Evolutionary conservation across 2,329 filamentous ascomycete species (phyloP).

Genomic region (Teratosphaeria nubilosa): DNA sequence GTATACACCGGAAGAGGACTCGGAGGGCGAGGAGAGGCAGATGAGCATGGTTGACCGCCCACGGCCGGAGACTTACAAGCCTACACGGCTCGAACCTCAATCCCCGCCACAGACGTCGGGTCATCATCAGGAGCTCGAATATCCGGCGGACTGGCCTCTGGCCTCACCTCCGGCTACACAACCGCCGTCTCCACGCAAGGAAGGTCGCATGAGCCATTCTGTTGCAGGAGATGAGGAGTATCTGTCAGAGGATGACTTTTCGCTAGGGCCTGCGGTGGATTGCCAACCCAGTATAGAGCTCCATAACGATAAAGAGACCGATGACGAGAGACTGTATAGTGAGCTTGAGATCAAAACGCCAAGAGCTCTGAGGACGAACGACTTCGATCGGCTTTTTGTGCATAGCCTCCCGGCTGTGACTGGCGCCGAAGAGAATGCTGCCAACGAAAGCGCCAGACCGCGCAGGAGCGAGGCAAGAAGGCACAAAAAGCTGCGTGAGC

Average conservation of each 20-base stretch:
- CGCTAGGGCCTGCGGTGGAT: not conserved
- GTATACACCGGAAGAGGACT: not conserved
- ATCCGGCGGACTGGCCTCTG: slow-evolving; percentile 18
- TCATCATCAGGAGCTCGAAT: not conserved
- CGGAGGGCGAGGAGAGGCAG: slow-evolving; percentile 1
- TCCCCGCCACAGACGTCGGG: not conserved
- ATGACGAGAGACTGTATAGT: not conserved
- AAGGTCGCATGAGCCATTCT: not conserved
- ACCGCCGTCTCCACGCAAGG: slow-evolving; percentile 5
- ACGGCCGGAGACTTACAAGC: slow-evolving; percentile 5
- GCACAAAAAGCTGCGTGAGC: not conserved
- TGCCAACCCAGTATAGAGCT: not conserved
- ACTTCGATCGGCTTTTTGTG: slow-evolving; percentile 25
- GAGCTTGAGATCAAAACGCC: slow-evolving; percentile 12
- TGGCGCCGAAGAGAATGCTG: not conserved
- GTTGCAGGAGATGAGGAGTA: not conserved
- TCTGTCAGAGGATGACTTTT: not conserved
- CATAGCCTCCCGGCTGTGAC: slow-evolving; percentile 16
- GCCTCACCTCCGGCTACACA: slow-evolving; percentile 3
- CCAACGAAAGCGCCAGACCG: not conserved
- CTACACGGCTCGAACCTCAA: not conserved
- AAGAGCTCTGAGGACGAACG: slow-evolving; percentile 18
- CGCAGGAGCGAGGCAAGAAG: not conserved
- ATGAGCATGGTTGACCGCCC: not conserved
- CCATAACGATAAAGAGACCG: not conserved